Percentiles rank a stretch among this genome's conserved stretches.
Conservation (phyloP, 1,284 basidiomycete genomes). For the Fomitopsis betulina region DNA sequence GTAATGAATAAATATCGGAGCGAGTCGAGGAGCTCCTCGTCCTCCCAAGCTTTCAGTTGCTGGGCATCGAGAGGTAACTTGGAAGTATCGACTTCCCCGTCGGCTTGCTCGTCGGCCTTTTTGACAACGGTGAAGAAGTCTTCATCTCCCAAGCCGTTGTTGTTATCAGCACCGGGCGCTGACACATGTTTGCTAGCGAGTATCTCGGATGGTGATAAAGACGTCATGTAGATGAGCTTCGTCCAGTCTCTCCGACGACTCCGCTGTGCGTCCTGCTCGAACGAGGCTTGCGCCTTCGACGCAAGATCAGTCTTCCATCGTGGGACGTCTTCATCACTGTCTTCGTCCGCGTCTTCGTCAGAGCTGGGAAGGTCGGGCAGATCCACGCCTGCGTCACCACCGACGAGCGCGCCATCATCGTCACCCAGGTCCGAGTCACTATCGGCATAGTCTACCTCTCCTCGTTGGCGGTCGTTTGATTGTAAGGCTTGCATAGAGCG, state of each 20-base stretch:
- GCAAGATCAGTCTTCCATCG: slow-evolving; percentile 79
- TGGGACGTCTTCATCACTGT: slow-evolving; percentile 47
- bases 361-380: background rate
- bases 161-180: slow-evolving; percentile 28
- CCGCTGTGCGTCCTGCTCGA: slow-evolving; percentile 38
- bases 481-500: slow-evolving; percentile 36
- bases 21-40: slow-evolving; percentile 82
- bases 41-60: slow-evolving; percentile 73
- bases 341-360: slow-evolving; percentile 48
- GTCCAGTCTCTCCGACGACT: slow-evolving; percentile 71
- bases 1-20: slow-evolving; percentile 93
- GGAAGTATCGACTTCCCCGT: slow-evolving; percentile 62
- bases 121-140: slow-evolving; percentile 73
- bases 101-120: slow-evolving; percentile 37
- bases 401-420: slow-evolving; percentile 30
- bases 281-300: slow-evolving; percentile 51
- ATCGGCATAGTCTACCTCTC: slow-evolving; percentile 67
- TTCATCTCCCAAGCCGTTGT: slow-evolving; percentile 44
- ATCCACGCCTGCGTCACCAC: background rate
- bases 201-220: slow-evolving; percentile 71
- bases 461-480: slow-evolving; percentile 31
- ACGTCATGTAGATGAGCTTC: slow-evolving; percentile 79
- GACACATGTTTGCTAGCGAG: slow-evolving; percentile 38
- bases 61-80: slow-evolving; percentile 52
- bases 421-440: slow-evolving; percentile 74